Evolutionary conservation across 768 basidiomycete species (phyloP), one percentile per base, ranked within the genome.

Genomic region (Mycena venus): DNA sequence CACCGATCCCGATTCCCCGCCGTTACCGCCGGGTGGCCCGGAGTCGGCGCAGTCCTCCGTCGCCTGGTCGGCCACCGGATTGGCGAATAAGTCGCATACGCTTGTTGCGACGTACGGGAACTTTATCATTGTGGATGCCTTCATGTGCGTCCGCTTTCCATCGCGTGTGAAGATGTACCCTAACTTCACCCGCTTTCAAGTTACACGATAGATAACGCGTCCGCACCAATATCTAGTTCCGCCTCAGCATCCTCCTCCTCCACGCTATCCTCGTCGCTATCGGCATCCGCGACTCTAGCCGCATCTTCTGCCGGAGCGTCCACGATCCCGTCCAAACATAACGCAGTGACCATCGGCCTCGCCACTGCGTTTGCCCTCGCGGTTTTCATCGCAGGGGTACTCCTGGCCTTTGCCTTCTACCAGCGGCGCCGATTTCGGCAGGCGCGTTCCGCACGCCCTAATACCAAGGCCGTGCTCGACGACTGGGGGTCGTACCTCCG

Each of bases 101-200:
- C 31, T 74, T 7, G 29, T 70, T 4, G 73, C 61, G n/a, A 70
- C 73, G n/a, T 58, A 38, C 10, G 73, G 68, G 25, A 70, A 70
- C 38, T 67, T 6, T 21, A 68, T 70, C 38, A 47, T 74, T 23
- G 68, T 74, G 23, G 73, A 74, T 61, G 73, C 63, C 8, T 70
- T 74, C 58, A 74, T 74, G 73, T 74, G 68, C 42, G 68, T 67
- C 1, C 44, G 23, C 53, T 49, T 42, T 31, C 9, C 27, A 6
- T n/a, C 4, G 1, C 25, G 23, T 38, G n/a, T n/a, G n/a, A 0
- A 8, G 36, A 17, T 12, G 17, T n/a, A 12, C 19, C 10, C 49
- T 62, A 3, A 56, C 27, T 2, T 3, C 23, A 4, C 8, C 12
- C 15, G 11, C 1, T 69, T 19, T 42, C n/a, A n/a, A 74, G 73